Percentiles rank a stretch among this genome's conserved stretches.
phyloP scores from a whole-genome alignment of 345 rosid genomes.

The Aegle marmelos region DNA sequence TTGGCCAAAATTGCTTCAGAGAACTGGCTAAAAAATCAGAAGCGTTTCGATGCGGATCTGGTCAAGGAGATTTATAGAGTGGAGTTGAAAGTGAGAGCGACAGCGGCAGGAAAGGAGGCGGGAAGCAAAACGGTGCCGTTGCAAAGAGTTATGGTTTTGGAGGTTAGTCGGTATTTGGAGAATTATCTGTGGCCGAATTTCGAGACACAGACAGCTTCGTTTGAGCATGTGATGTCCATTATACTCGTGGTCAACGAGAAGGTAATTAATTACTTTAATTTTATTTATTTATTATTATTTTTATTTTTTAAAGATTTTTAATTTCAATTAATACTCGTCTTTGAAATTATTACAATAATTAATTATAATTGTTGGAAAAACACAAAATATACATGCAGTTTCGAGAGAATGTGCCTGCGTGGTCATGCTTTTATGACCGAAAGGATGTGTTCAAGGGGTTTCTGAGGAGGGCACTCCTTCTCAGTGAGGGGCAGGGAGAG shows the following conservation, averaged over 20 bases:
- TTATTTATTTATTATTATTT: too few species aligned
- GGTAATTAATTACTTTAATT: slow-evolving; percentile 42
- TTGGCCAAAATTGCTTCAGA: slow-evolving; percentile 72
- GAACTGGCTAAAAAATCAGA: slow-evolving; percentile 63
- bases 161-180: slow-evolving; percentile 93
- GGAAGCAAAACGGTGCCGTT: slow-evolving; percentile 81
- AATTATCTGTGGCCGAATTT: slow-evolving; percentile 93
- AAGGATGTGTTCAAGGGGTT: slow-evolving; percentile 72
- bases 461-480: slow-evolving; percentile 71
- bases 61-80: slow-evolving; percentile 77
- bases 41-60: slow-evolving; percentile 63
- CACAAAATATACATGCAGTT: slow-evolving; percentile 43
- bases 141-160: slow-evolving; percentile 91
- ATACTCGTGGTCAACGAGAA: slow-evolving; percentile 93
- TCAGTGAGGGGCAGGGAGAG: slow-evolving; percentile 70
- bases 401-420: slow-evolving; percentile 97
- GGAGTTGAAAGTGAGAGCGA: slow-evolving; percentile 55
- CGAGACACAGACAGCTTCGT: slow-evolving; percentile 63
- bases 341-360: too few species aligned
- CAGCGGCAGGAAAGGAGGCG: slow-evolving; percentile 4
- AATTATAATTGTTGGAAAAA: background rate
- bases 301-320: background rate
- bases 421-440: slow-evolving; percentile 84
- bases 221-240: slow-evolving; percentile 98
- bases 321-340: background rate